Evolutionary conservation across 169 alveolate species (phyloP).

Genomic region (Eimeria praecox): DNA sequence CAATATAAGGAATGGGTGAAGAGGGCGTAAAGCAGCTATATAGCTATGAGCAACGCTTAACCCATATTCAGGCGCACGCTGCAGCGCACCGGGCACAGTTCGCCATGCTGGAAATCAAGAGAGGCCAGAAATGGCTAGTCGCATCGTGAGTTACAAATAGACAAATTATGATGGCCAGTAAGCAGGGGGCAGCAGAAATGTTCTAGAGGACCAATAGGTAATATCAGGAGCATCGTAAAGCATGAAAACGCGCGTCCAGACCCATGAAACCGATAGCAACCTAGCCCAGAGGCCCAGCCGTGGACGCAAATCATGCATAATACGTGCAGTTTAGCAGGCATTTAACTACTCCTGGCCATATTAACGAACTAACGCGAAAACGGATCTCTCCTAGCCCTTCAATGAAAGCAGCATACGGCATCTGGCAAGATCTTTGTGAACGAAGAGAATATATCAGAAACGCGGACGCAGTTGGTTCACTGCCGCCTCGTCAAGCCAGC

Average conservation of each 20-base stretch:
- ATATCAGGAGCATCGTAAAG: not conserved
- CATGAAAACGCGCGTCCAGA: not conserved
- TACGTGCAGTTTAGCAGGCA: no score
- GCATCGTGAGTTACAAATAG: not conserved
- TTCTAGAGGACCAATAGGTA: not conserved
- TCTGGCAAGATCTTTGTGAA: not conserved
- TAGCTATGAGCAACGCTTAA: not conserved
- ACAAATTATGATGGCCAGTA: not conserved
- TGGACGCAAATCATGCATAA: no score
- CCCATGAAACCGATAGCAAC: not conserved
- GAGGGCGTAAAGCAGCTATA: not conserved
- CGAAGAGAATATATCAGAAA: not conserved
- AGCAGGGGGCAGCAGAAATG: not conserved
- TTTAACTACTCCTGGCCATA: no score
- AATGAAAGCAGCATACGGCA: no score
- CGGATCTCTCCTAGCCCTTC: no score
- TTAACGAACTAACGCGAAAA: no score
- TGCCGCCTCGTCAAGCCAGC: not conserved
- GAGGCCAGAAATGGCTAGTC: not conserved
- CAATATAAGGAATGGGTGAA: no score
- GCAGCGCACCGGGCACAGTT: not conserved
- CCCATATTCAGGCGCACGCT: not conserved
- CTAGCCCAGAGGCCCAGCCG: no score
- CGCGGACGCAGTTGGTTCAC: not conserved
- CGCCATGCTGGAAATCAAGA: not conserved